Conservation (phyloP, 208 protist genomes). For the Acanthamoeba castellanii region DNA sequence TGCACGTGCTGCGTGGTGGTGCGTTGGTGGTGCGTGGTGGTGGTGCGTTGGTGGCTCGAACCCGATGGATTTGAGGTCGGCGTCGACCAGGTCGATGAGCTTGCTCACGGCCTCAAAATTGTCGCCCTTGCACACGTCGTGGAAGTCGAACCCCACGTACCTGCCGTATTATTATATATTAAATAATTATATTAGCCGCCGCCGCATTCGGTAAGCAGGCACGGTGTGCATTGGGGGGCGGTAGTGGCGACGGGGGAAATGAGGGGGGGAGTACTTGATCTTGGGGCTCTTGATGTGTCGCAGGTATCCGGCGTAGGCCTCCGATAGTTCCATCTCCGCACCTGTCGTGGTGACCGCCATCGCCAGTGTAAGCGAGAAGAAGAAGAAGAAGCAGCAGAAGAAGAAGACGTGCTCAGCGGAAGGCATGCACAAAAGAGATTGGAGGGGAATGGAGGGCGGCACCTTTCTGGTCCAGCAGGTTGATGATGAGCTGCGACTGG, state of each 20-base stretch:
- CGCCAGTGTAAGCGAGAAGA: too few relatives aligned
- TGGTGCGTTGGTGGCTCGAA: too few relatives aligned
- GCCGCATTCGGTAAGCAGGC: too few relatives aligned
- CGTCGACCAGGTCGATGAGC: conserved; percentile 45
- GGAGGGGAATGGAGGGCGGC: too few relatives aligned
- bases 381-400: background rate
- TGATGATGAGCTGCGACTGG: conserved; percentile 34
- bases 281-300: conserved; percentile 52
- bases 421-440: background rate
- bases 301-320: conserved; percentile 53
- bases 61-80: conserved; percentile 19
- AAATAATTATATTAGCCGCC: too few relatives aligned
- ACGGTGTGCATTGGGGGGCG: too few relatives aligned
- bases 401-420: background rate
- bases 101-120: conserved; percentile 30
- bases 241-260: too few relatives aligned
- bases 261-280: conserved; percentile 18
- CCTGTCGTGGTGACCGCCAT: too few relatives aligned
- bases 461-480: conserved; percentile 53
- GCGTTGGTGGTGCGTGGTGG: background rate
- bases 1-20: background rate
- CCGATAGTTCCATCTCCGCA: conserved; percentile 24
- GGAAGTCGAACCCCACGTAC: conserved; percentile 70
- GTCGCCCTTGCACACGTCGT: conserved; percentile 49
- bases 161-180: background rate